Evolutionary conservation across 257 asterid species (phyloP).

Genomic region (Nicotiana attenuata): DNA sequence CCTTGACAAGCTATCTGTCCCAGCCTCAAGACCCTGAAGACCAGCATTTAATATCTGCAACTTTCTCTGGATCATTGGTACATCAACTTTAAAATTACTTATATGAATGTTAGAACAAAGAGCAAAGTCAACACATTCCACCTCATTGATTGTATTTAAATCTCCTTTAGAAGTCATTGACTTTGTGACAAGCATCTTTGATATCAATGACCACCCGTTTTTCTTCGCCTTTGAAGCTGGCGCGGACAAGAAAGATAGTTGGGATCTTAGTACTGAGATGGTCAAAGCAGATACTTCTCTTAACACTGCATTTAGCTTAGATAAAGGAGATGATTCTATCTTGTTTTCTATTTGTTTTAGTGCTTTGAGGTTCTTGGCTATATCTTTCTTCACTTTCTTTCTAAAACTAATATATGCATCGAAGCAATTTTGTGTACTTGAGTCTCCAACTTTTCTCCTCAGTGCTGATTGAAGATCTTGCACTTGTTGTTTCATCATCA

Average conservation of each 20-base stretch:
- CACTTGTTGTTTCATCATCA: constrained; percentile 38
- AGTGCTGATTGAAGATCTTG: constrained; percentile 44
- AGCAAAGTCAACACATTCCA: constrained; percentile 1
- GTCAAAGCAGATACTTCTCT: constrained; percentile 7
- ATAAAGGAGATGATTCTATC: neutral
- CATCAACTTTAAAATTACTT: neutral
- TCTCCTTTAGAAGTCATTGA: neutral
- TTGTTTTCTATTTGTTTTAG: constrained; percentile 28
- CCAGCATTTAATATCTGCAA: neutral
- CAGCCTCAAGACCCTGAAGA: constrained; percentile 10
- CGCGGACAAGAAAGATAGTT: neutral
- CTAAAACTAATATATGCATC: constrained; percentile 14
- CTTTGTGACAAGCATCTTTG: neutral
- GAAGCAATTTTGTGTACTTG: constrained; percentile 14
- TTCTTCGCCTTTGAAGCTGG: neutral
- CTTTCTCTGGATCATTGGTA: neutral
- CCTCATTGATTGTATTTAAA: neutral
- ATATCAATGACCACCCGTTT: constrained; percentile 10
- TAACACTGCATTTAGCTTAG: neutral
- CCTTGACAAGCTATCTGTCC: neutral
- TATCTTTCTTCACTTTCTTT: constrained; percentile 32
- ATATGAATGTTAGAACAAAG: neutral
- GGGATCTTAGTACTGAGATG: constrained; percentile 9
- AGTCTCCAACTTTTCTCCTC: constrained; percentile 41
- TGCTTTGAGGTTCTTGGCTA: constrained; percentile 29